Evolutionary conservation across 1,139 yeast genomes (phyloP), one percentile per base, ranked within the genome.

Genomic region (Protomyces arabidopsidicola): DNA sequence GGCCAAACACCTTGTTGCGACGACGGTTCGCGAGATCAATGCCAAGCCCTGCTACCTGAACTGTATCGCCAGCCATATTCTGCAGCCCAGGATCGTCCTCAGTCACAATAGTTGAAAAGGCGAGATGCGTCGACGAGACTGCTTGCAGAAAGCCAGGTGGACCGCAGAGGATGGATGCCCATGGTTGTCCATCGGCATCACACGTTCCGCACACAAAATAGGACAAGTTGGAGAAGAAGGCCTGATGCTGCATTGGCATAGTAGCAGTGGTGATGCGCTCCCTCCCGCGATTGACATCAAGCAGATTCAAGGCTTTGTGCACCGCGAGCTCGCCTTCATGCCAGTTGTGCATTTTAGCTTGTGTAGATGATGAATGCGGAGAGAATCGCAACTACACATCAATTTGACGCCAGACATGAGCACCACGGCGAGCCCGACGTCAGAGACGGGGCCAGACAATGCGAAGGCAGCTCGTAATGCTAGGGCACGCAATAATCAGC

Each of bases 401-500:
- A 27, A 27, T 27, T 27, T 27, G 31, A 27, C 6, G 6, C 8
- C 31, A n/a, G n/a, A 27, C 31, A 27, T 27, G 31, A 27, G 31
- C 31, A 27, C 31, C 8, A 27, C 31, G 5, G 31, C 42, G 42
- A 36, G 42, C 16, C 42, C 42, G 2, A 14, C 14, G 16, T n/a
- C 16, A 36, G 42, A 36, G 42, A 9, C 14, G 9, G 16, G 42
- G 42, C 31, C 31, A 27, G 59, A 55, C 53, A n/a, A 42, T 39
- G 31, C 31, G 34, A 57, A 57, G 8, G 62, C 51, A 42, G 42
- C 42, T 14, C 51, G 62, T 3, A 58, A 58, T 31, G 62, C 56
- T 14, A 36, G 62, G 20, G 62, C 62, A 8, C 20, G 62, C 20
- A 54, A 58, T 50, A 58, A 58, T 27, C 62, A 58, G 35, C 54